phyloP scores from a whole-genome alignment of 2,329 filamentous ascomycete species.

The Zelopaecilomyces penicillatus region DNA sequence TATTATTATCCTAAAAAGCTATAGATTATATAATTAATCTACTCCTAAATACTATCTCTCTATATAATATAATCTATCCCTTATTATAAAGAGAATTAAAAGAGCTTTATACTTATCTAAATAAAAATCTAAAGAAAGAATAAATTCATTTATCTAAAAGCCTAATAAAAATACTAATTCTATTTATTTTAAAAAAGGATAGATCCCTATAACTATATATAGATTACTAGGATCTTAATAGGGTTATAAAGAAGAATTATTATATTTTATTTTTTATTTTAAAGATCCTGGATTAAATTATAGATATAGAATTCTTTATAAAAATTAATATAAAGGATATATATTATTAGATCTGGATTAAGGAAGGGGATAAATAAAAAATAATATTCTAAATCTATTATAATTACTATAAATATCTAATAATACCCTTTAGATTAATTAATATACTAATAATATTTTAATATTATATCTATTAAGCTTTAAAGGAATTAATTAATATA shows the following conservation, averaged over 20 bases:
- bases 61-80: conserved; percentile 5
- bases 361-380: too few relatives aligned
- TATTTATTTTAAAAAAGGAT: conserved; percentile 10
- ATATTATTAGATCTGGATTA: too few relatives aligned
- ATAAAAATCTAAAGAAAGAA: conserved; percentile 3
- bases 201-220: conserved; percentile 7
- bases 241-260: conserved; percentile 7
- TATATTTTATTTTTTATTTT: conserved; percentile 7
- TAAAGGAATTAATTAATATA: background rate
- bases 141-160: conserved; percentile 4
- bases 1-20: background rate
- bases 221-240: conserved; percentile 8
- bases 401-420: too few relatives aligned
- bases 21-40: conserved; percentile 7
- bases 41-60: background rate
- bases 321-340: conserved; percentile 3
- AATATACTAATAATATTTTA: too few relatives aligned
- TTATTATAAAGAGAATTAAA: conserved; percentile 2
- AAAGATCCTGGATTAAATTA: conserved; percentile 2
- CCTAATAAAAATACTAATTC: conserved; percentile 2
- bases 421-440: too few relatives aligned
- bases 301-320: background rate
- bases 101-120: conserved; percentile 7
- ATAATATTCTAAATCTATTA: too few relatives aligned
- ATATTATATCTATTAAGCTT: too few relatives aligned